phyloP scores from a whole-genome alignment of 2,329 filamentous ascomycete genomes.

The Hypoxylon rubiginosum region DNA sequence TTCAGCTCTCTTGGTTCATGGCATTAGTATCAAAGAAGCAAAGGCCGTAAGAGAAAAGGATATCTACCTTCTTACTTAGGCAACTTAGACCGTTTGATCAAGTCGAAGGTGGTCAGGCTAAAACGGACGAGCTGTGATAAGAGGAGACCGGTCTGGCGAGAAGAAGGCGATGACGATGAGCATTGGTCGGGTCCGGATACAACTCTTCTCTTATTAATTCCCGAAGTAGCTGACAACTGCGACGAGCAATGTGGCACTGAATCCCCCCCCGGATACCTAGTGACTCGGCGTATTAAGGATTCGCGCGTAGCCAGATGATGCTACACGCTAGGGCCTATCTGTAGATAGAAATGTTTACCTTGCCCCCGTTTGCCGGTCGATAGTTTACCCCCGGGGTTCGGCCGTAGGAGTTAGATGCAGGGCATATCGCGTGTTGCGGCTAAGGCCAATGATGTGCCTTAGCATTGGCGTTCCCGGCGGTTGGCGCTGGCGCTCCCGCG shows the following conservation, averaged over 20 bases:
- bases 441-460: slow-evolving; percentile 1
- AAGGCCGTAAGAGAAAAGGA: not conserved
- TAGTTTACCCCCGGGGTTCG: slow-evolving; percentile 2
- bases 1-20: not conserved
- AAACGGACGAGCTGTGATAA: slow-evolving; percentile 1
- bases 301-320: not conserved
- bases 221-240: not conserved
- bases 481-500: slow-evolving; percentile 15
- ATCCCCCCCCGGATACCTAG: slow-evolving; percentile 1
- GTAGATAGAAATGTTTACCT: not conserved
- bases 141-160: not conserved
- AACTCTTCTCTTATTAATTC: not conserved
- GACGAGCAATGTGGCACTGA: not conserved
- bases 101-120: slow-evolving; percentile 7
- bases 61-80: slow-evolving; percentile 8
- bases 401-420: not conserved
- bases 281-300: not conserved
- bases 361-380: slow-evolving; percentile 8
- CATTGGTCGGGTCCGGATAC: not conserved
- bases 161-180: not conserved
- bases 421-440: slow-evolving; percentile 11
- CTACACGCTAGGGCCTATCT: not conserved
- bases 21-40: not conserved
- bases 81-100: slow-evolving; percentile 5
- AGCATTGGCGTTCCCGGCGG: not conserved